Base-by-base conservation (phyloP, 2,329 filamentous ascomycete species). In the Epichloe baconii region DNA sequence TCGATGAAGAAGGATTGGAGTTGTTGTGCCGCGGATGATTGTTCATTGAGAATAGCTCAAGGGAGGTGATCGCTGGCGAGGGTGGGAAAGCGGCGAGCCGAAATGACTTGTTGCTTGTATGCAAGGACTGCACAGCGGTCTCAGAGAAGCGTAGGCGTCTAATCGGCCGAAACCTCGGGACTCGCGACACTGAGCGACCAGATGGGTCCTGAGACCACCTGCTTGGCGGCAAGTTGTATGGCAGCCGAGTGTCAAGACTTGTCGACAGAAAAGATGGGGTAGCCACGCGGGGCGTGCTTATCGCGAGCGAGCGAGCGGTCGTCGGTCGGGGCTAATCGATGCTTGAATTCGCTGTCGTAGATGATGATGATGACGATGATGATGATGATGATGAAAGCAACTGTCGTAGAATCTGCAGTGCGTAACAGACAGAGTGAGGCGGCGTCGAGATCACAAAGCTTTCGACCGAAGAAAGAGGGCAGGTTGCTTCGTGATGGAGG, bases 31-130 rank as follows among this genome's bases (percentile, higher is more conserved):
- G 46, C 51, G 54, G 45, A 52, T 40, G 40, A 49, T 37, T 44
- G 48, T 53, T 52, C 58, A 60, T 60, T 59, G 55, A 54, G 51
- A 31, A 40, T 44, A 44, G 41, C 41, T 31, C 34, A 21, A 34
- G 44, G 31, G 31, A 17, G 21, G 12, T 31, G 43, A n/a, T 47
- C 37, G 37, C 37, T 19, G 15, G 45, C 43, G 31, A 49, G 42
- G 35, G 40, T 31, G 35, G 44, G 26, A 34, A 49, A 46, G 19
- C 34, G 41, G 35, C 14, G 38, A 44, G 36, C 17, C 36, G 40
- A 35, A 4, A 26, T 6, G 17, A 17, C 35, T 41, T 17, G 50
- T 34, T 42, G 36, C 40, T 45, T 35, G 47, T 2, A 41, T 31
- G n/a, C 44, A 42, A 17, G 6, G n/a, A 21, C 23, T 23, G 35